Conservation (phyloP, 2,329 filamentous ascomycete genomes). For the Ramularia endophylla region DNA sequence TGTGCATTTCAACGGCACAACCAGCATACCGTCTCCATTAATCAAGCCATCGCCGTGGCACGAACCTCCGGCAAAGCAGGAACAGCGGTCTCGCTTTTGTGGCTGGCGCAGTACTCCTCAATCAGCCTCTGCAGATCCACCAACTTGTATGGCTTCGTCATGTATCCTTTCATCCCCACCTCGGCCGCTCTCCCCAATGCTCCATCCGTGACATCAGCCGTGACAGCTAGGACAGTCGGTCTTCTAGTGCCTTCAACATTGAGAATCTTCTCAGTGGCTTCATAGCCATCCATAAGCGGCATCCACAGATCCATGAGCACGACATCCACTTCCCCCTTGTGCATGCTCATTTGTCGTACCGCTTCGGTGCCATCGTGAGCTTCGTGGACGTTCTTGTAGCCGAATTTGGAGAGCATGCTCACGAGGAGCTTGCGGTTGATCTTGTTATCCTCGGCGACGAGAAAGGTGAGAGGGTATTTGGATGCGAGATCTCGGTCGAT, state of each 20-base stretch:
- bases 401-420: constrained; percentile 61
- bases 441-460: constrained; percentile 67
- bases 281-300: constrained; percentile 67
- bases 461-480: constrained; percentile 59
- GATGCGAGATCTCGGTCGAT: constrained; percentile 53
- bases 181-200: constrained; percentile 55
- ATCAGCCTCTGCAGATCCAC: constrained; percentile 58
- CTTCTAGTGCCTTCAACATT: constrained; percentile 35
- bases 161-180: constrained; percentile 62
- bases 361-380: constrained; percentile 65
- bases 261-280: constrained; percentile 59
- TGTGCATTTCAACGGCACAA: no score
- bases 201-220: constrained; percentile 60
- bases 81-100: not conserved
- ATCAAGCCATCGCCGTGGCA: no score
- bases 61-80: no score
- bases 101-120: constrained; percentile 37
- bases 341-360: constrained; percentile 50
- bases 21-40: no score
- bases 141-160: constrained; percentile 63
- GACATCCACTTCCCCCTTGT: constrained; percentile 48
- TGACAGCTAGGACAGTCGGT: constrained; percentile 55
- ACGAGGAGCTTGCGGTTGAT: constrained; percentile 64
- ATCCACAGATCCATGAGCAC: constrained; percentile 74
- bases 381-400: constrained; percentile 57